Conservation (phyloP, 495 filamentous ascomycete genomes). For the Aspergillus ostianus region DNA sequence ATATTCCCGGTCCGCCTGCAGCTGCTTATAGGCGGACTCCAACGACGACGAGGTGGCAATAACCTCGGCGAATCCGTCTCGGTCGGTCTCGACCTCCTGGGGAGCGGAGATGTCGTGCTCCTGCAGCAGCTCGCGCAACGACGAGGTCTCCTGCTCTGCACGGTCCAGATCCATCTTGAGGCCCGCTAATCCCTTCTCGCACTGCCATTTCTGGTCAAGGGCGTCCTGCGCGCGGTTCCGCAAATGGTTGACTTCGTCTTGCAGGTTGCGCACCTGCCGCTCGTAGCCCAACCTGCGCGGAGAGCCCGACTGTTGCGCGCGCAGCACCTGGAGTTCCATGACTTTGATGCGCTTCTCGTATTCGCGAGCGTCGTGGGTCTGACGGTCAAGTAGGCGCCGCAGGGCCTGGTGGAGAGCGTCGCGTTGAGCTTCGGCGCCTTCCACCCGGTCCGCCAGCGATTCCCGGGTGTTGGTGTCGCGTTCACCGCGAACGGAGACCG, state of each 20-base stretch:
- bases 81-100: slow-evolving; percentile 37
- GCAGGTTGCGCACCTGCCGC: slow-evolving; percentile 72
- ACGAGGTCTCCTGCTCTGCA: slow-evolving; percentile 86
- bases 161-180: slow-evolving; percentile 97
- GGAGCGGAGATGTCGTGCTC: slow-evolving; percentile 82
- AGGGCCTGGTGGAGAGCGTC: slow-evolving; percentile 87
- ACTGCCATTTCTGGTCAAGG: slow-evolving; percentile 93
- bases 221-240: slow-evolving; percentile 91
- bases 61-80: slow-evolving; percentile 48
- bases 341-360: slow-evolving; percentile 71
- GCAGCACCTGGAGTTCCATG: slow-evolving; percentile 76
- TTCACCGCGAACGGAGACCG: slow-evolving; percentile 12
- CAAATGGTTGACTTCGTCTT: slow-evolving; percentile 80
- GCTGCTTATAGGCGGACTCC: slow-evolving; percentile 73
- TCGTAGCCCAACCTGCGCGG: slow-evolving; percentile 77
- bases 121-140: slow-evolving; percentile 72
- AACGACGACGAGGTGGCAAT: slow-evolving; percentile 69
- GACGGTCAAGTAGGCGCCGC: slow-evolving; percentile 81
- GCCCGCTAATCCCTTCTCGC: slow-evolving; percentile 87
- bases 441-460: slow-evolving; percentile 75
- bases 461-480: slow-evolving; percentile 66
- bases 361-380: slow-evolving; percentile 76
- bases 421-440: slow-evolving; percentile 89
- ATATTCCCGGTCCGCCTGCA: slow-evolving; percentile 75
- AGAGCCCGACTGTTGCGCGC: slow-evolving; percentile 61